Evolutionary conservation across 352 stramenopile species (phyloP).

Genomic region (Globisporangium acanthophoron): DNA sequence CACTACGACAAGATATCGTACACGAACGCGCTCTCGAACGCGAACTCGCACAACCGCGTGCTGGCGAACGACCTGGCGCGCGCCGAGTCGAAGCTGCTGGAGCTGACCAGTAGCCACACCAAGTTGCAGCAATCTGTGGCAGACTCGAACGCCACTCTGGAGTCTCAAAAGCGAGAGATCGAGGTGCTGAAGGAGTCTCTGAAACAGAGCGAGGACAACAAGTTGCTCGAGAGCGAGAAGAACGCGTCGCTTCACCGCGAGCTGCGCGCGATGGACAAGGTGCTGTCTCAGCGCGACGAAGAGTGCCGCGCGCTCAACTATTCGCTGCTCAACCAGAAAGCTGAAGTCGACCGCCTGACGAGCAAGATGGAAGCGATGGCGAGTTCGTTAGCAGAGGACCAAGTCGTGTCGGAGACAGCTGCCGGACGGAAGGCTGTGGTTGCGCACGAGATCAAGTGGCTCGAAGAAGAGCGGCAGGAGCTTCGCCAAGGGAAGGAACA

Average conservation of each 20-base stretch:
- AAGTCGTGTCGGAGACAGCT: conserved; percentile 1
- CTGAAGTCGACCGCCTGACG: conserved; percentile 49
- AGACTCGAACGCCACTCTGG: conserved; percentile 30
- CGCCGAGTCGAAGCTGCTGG: conserved; percentile 49
- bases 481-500: conserved; percentile 51
- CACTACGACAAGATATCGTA: conserved; percentile 86
- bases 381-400: conserved; percentile 6
- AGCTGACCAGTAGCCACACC: conserved; percentile 24
- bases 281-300: conserved; percentile 62
- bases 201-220: conserved; percentile 48
- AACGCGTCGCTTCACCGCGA: conserved; percentile 67
- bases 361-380: conserved; percentile 27
- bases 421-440: conserved; percentile 27
- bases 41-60: conserved; percentile 71
- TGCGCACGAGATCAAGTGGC: conserved; percentile 66
- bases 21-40: conserved; percentile 71
- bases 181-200: conserved; percentile 55
- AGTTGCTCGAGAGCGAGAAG: conserved; percentile 56
- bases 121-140: conserved; percentile 41
- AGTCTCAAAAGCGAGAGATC: conserved; percentile 41
- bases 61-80: conserved; percentile 52
- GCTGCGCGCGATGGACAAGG: conserved; percentile 63
- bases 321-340: conserved; percentile 42
- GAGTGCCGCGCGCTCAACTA: conserved; percentile 60
- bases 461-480: conserved; percentile 59